phyloP scores from a whole-genome alignment of 306 rosid genomes.

The Cicer judaicum region DNA sequence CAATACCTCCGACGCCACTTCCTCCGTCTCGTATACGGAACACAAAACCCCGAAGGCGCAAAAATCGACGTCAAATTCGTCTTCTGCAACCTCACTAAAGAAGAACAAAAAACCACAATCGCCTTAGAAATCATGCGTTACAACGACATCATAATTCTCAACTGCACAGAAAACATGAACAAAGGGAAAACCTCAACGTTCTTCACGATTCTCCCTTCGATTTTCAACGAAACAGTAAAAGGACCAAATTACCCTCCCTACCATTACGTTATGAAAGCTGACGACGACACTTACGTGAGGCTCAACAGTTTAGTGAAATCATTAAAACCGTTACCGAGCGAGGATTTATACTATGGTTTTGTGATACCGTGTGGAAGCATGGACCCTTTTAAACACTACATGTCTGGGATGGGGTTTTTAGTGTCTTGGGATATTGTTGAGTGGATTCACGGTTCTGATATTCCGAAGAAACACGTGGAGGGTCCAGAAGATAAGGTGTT shows the following conservation, averaged over 20 bases:
- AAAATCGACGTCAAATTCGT: slow-evolving; percentile 84
- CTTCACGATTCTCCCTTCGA: slow-evolving; percentile 75
- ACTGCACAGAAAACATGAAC: slow-evolving; percentile 95
- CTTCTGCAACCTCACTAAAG: slow-evolving; percentile 91
- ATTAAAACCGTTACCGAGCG: slow-evolving; percentile 63
- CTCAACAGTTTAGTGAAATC: slow-evolving; percentile 68
- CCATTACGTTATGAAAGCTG: slow-evolving; percentile 88
- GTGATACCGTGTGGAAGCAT: slow-evolving; percentile 94
- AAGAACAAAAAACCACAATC: slow-evolving; percentile 73
- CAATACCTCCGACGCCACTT: slow-evolving; percentile 93
- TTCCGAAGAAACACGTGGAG: slow-evolving; percentile 69
- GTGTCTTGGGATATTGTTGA: slow-evolving; percentile 92
- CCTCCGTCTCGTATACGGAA: slow-evolving; percentile 85
- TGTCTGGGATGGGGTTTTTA: slow-evolving; percentile 98
- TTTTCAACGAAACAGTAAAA: slow-evolving; percentile 53
- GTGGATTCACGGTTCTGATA: slow-evolving; percentile 79
- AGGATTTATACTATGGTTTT: slow-evolving; percentile 88
- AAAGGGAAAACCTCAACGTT: slow-evolving; percentile 83
- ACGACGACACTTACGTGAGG: slow-evolving; percentile 78
- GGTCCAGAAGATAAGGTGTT: slow-evolving; percentile 90
- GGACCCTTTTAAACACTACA: slow-evolving; percentile 86
- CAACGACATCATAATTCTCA: slow-evolving; percentile 81
- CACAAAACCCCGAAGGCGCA: slow-evolving; percentile 57
- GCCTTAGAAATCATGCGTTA: slow-evolving; percentile 81
- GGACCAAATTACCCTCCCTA: slow-evolving; percentile 66